Percentiles rank a stretch among this genome's conserved stretches.
These are phyloP conservation scores for Dipodascus albidus DNA, from an alignment of 805 yeast species.

Conservation along the genomic window DNA sequence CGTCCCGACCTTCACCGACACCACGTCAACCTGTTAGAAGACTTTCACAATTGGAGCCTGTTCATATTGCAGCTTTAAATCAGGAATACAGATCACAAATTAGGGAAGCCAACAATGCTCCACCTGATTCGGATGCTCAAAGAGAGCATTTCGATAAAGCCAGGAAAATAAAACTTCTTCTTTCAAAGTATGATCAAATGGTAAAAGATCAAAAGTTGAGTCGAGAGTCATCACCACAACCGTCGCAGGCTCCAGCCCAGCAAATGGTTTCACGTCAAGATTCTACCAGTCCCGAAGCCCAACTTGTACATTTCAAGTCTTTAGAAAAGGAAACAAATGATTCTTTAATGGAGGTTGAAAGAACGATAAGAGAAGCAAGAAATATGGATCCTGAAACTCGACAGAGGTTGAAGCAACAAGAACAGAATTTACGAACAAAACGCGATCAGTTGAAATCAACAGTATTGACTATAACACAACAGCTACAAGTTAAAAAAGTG, in stretches of 20 bases:
- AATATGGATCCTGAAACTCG: slow-evolving; percentile 11
- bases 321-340: not conserved
- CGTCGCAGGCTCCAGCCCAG: not conserved
- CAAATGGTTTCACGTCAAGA: not conserved
- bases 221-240: not conserved
- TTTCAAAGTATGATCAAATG: not conserved
- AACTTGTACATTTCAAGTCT: not conserved
- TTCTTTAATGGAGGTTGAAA: not conserved
- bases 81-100: slow-evolving; percentile 1
- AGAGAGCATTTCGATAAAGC: not conserved
- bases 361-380: slow-evolving; percentile 11
- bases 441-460: slow-evolving; percentile 13
- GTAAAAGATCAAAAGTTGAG: not conserved
- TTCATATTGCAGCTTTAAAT: not conserved
- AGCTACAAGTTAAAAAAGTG: slow-evolving; percentile 1
- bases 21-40: not conserved
- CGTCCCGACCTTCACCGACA: not conserved
- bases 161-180: not conserved
- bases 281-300: not conserved
- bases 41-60: not conserved
- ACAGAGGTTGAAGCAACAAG: slow-evolving; percentile 14
- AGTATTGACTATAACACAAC: slow-evolving; percentile 13
- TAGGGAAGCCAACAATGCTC: not conserved
- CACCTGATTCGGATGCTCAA: not conserved
- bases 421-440: slow-evolving; percentile 11